Evolutionary conservation across 176 grass and related monocot species (phyloP).

Genomic region (Microstegium vimineum): DNA sequence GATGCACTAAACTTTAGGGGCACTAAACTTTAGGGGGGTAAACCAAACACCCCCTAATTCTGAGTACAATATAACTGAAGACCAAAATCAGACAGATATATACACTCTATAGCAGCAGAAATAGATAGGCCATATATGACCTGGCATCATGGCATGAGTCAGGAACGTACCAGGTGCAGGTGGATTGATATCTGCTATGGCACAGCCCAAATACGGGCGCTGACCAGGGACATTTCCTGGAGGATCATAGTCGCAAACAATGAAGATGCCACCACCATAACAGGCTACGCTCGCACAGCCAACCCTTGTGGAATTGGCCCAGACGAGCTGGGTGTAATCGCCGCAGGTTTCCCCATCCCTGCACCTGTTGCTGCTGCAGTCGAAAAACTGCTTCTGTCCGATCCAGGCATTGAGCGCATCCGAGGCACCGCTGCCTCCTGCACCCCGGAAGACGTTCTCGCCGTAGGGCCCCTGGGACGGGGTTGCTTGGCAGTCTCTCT

Average conservation of each 20-base stretch:
- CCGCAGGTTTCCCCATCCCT: neutral
- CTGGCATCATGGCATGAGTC: too few relatives aligned
- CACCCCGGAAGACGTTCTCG: conserved; percentile 60
- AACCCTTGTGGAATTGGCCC: conserved; percentile 29
- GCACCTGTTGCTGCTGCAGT: conserved; percentile 43
- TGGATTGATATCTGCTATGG: neutral
- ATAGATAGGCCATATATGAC: too few relatives aligned
- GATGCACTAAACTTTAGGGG: too few relatives aligned
- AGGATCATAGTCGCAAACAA: conserved; percentile 49
- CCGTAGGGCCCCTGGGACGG: conserved; percentile 41
- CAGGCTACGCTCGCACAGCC: conserved; percentile 45
- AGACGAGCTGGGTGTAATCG: conserved; percentile 64
- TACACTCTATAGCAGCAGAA: too few relatives aligned
- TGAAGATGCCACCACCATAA: conserved; percentile 22
- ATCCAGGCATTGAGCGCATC: conserved; percentile 46
- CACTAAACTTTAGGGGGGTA: too few relatives aligned
- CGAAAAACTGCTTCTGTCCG: conserved; percentile 26
- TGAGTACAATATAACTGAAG: too few relatives aligned
- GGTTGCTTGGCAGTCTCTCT: conserved; percentile 31
- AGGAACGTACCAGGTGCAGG: conserved; percentile 2
- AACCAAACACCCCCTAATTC: too few relatives aligned
- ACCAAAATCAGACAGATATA: too few relatives aligned
- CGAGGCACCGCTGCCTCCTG: neutral
- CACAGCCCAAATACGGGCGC: conserved; percentile 37
- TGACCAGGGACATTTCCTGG: conserved; percentile 30